Conservation (phyloP, 169 alveolate species). For the Plasmodium sp. region DNA sequence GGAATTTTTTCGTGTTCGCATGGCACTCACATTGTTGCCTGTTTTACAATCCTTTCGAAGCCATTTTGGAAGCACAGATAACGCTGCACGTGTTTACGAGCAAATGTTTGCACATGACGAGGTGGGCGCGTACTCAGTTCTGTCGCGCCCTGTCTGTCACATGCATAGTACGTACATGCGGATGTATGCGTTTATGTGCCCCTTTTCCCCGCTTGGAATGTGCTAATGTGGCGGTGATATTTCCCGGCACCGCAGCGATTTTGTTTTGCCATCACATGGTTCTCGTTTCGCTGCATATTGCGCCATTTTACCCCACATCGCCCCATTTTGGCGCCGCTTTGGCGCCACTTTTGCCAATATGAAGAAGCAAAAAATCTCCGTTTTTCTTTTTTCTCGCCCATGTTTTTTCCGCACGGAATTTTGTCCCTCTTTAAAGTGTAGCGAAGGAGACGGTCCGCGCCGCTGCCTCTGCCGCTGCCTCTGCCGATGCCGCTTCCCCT, state of each 20-base stretch:
- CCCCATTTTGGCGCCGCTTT: background rate
- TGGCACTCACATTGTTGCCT: background rate
- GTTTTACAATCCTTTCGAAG: background rate
- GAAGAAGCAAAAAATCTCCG: background rate
- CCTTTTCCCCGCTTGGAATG: background rate
- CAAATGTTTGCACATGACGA: background rate
- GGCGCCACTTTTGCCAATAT: background rate
- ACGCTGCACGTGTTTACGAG: background rate
- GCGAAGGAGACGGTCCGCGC: background rate
- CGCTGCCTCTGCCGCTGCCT: background rate
- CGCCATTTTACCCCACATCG: background rate
- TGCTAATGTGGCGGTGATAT: background rate
- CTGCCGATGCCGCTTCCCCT: too few species aligned
- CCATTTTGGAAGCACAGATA: background rate
- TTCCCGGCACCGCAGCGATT: background rate
- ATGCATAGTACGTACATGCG: background rate
- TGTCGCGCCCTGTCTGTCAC: background rate
- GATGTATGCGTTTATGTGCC: background rate
- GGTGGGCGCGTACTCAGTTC: background rate
- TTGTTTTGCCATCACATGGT: background rate
- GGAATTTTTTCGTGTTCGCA: background rate
- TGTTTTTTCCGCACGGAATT: background rate
- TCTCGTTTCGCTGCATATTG: background rate
- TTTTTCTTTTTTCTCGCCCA: background rate
- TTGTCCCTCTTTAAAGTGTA: background rate